Evolutionary conservation across 2,329 filamentous ascomycete genomes (phyloP).

Genomic region (Blumeria hordei): DNA sequence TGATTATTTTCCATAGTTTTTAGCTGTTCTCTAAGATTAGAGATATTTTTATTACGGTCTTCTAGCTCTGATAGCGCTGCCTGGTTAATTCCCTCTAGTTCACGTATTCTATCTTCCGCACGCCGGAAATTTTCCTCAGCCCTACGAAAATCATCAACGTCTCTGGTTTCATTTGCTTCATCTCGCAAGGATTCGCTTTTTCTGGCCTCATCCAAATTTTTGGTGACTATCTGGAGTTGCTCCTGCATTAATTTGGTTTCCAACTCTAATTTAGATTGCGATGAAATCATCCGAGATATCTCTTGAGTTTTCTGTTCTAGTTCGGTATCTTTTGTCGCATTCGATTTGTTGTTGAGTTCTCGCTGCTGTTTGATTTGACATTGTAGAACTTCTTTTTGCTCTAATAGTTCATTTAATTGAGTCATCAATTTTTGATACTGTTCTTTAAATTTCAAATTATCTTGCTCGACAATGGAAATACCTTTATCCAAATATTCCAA

Average conservation of each 20-base stretch:
- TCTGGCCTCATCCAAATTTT: no score
- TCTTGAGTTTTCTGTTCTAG: slow-evolving; percentile 33
- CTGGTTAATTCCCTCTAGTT: not conserved
- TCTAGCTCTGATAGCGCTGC: slow-evolving; percentile 6
- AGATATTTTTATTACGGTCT: slow-evolving; percentile 12
- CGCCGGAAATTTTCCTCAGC: not conserved
- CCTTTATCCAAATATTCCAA: slow-evolving; percentile 48
- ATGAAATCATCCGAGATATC: slow-evolving; percentile 20
- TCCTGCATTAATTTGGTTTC: not conserved
- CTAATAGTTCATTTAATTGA: slow-evolving; percentile 52
- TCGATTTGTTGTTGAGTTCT: slow-evolving; percentile 72
- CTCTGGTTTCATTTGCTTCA: not conserved
- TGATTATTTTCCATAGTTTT: slow-evolving; percentile 12
- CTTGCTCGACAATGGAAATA: slow-evolving; percentile 33
- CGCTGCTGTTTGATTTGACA: slow-evolving; percentile 90
- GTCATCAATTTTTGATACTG: slow-evolving; percentile 15
- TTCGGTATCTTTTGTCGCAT: slow-evolving; percentile 42
- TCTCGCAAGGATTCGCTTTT: not conserved
- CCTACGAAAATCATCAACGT: not conserved
- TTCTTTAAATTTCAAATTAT: slow-evolving; percentile 18
- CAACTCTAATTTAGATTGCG: slow-evolving; percentile 12
- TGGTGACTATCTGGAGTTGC: not conserved
- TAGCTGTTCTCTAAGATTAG: slow-evolving; percentile 13
- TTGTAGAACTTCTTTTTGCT: slow-evolving; percentile 74
- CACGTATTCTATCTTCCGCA: not conserved